A percentile compares a stretch with the other conserved stretches of the same genome.
Conservation (phyloP, 805 yeast genomes). For the Millerozyma acaciae region DNA sequence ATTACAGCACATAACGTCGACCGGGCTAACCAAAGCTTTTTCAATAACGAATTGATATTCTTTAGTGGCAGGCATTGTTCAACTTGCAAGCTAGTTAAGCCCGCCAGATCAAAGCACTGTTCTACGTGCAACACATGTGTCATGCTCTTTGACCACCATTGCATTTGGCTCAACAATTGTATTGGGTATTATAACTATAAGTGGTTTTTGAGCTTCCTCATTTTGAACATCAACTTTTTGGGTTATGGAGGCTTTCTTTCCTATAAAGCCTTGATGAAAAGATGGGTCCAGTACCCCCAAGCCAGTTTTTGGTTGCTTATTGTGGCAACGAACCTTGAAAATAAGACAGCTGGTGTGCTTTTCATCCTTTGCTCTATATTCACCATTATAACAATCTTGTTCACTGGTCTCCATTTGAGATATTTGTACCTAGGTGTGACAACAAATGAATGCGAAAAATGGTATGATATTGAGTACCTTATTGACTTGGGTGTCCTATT, state of each 20-base stretch:
- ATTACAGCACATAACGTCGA: constrained; percentile 12
- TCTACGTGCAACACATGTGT: constrained; percentile 54
- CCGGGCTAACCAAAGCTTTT: constrained; percentile 16
- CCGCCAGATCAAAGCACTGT: constrained; percentile 65
- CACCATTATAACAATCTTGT: constrained; percentile 33
- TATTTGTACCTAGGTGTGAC: constrained; percentile 65
- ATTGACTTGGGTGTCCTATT: constrained; percentile 25
- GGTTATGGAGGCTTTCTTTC: constrained; percentile 41
- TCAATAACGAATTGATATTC: constrained; percentile 51
- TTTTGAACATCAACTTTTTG: constrained; percentile 42
- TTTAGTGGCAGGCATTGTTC: constrained; percentile 42
- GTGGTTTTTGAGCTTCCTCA: constrained; percentile 56
- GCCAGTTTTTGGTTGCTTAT: constrained; percentile 19
- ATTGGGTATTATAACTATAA: constrained; percentile 63
- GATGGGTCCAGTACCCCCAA: constrained; percentile 1
- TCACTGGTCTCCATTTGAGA: constrained; percentile 43
- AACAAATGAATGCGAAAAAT: constrained; percentile 69
- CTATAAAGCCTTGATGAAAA: constrained; percentile 16
- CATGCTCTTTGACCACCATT: constrained; percentile 54
- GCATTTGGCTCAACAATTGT: constrained; percentile 69
- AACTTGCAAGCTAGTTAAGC: constrained; percentile 46
- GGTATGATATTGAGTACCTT: constrained; percentile 60
- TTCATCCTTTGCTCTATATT: constrained; percentile 37
- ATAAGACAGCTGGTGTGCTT: constrained; percentile 41
- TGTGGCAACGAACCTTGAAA: constrained; percentile 23